phyloP scores from a whole-genome alignment of 2,329 filamentous ascomycete genomes.

The Botrytis tulipae region DNA sequence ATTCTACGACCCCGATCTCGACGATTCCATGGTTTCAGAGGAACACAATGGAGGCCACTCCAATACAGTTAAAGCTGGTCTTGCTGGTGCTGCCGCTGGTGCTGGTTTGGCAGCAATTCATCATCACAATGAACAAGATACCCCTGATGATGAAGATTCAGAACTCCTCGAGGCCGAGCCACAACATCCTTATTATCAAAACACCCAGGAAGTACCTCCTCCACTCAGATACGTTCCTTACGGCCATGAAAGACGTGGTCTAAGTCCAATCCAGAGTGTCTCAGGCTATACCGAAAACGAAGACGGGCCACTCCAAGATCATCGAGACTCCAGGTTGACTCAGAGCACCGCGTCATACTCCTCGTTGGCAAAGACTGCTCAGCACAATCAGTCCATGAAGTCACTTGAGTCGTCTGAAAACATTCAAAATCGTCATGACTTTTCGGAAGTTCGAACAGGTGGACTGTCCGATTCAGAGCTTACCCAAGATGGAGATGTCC shows the following conservation, averaged over 20 bases:
- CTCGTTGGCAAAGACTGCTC: conserved; percentile 58
- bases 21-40: conserved; percentile 33
- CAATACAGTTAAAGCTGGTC: conserved; percentile 31
- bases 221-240: conserved; percentile 67
- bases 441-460: conserved; percentile 37
- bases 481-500: conserved; percentile 42
- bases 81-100: conserved; percentile 37
- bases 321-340: conserved; percentile 56
- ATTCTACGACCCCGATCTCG: conserved; percentile 27
- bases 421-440: conserved; percentile 38
- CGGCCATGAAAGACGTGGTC: conserved; percentile 64
- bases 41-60: conserved; percentile 37
- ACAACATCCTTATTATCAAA: conserved; percentile 35
- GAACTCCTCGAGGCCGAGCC: conserved; percentile 24
- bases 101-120: conserved; percentile 43
- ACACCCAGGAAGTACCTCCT: conserved; percentile 58
- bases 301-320: conserved; percentile 45
- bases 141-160: conserved; percentile 33
- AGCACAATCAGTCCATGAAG: conserved; percentile 50
- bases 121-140: conserved; percentile 33
- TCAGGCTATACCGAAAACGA: conserved; percentile 77
- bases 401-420: conserved; percentile 45
- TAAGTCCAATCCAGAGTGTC: conserved; percentile 90
- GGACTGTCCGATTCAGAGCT: conserved; percentile 45
- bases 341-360: conserved; percentile 57